Evolutionary conservation across 1,284 basidiomycete species (phyloP).

Genomic region (Ustilago lituana): DNA sequence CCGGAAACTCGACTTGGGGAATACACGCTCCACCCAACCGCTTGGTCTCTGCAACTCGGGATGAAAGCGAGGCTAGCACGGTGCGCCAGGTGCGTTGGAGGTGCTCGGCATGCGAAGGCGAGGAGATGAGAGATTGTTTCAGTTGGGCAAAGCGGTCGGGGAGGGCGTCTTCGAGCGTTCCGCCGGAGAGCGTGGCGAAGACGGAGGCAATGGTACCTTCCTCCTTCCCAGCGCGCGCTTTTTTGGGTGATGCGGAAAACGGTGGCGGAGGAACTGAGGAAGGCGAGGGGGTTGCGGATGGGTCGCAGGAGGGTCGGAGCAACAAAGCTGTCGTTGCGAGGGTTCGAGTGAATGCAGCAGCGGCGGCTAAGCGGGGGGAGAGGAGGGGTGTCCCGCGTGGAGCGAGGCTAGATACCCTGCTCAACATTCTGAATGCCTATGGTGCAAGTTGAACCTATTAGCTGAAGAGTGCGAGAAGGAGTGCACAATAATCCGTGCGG

Average conservation of each 20-base stretch:
- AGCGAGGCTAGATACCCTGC: not conserved
- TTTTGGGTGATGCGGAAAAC: not conserved
- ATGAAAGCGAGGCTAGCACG: constrained; percentile 31
- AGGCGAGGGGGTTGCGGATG: not conserved
- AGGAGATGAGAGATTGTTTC: constrained; percentile 38
- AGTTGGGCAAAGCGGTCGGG: constrained; percentile 48
- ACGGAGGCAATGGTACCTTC: constrained; percentile 55
- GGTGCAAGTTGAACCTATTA: too few species aligned
- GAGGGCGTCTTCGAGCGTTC: constrained; percentile 44
- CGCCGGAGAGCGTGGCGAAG: constrained; percentile 53
- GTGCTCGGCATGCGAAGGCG: constrained; percentile 23
- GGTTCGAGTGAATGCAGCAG: not conserved
- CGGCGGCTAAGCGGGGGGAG: too few species aligned
- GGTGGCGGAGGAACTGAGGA: constrained; percentile 5
- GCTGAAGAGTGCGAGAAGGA: too few species aligned
- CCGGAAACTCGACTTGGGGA: constrained; percentile 40
- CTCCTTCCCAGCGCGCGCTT: constrained; percentile 31
- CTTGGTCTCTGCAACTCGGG: constrained; percentile 21
- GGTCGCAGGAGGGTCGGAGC: constrained; percentile 13
- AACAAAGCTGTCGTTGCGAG: not conserved
- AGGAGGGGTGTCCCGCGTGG: not conserved
- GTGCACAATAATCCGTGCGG: too few species aligned
- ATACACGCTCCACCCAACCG: constrained; percentile 24
- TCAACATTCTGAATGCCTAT: constrained; percentile 12
- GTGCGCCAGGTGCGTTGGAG: constrained; percentile 34